phyloP scores from a whole-genome alignment of 2,329 filamentous ascomycete species.

The Macrophomina phaseolina region DNA sequence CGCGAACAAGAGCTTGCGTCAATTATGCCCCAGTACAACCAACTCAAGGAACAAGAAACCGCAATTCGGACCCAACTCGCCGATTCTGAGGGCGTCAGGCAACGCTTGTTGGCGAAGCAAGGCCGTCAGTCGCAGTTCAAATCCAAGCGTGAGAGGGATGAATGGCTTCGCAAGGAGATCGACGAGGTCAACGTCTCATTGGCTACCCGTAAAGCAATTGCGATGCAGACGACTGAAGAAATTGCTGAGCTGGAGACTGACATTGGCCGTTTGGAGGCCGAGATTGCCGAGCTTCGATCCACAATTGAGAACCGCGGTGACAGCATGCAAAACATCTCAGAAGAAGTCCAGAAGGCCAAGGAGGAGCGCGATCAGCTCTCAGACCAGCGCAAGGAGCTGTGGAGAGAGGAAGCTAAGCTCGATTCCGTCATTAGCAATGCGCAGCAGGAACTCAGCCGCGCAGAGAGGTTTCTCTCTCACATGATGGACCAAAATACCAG shows the following conservation, averaged over 20 bases:
- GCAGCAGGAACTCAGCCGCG: slow-evolving; percentile 75
- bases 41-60: slow-evolving; percentile 74
- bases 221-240: slow-evolving; percentile 83
- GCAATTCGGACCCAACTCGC: slow-evolving; percentile 74
- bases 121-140: slow-evolving; percentile 85
- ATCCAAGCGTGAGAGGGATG: slow-evolving; percentile 86
- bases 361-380: slow-evolving; percentile 78
- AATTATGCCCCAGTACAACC: slow-evolving; percentile 77
- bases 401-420: slow-evolving; percentile 87
- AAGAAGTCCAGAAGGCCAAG: slow-evolving; percentile 77
- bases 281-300: slow-evolving; percentile 72
- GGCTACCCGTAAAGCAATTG: slow-evolving; percentile 80
- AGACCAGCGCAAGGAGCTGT: slow-evolving; percentile 86
- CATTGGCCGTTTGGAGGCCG: slow-evolving; percentile 73
- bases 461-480: slow-evolving; percentile 77
- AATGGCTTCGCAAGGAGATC: slow-evolving; percentile 80
- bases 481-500: slow-evolving; percentile 91
- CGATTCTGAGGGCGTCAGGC: slow-evolving; percentile 73
- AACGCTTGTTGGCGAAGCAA: slow-evolving; percentile 89
- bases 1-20: slow-evolving; percentile 78
- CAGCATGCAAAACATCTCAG: slow-evolving; percentile 72
- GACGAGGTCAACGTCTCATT: slow-evolving; percentile 78
- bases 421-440: slow-evolving; percentile 78
- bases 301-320: slow-evolving; percentile 80
- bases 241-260: slow-evolving; percentile 72